These are phyloP conservation scores for Otatea glauca DNA, from an alignment of 176 grass and related monocot genomes.

Conservation along the genomic window DNA sequence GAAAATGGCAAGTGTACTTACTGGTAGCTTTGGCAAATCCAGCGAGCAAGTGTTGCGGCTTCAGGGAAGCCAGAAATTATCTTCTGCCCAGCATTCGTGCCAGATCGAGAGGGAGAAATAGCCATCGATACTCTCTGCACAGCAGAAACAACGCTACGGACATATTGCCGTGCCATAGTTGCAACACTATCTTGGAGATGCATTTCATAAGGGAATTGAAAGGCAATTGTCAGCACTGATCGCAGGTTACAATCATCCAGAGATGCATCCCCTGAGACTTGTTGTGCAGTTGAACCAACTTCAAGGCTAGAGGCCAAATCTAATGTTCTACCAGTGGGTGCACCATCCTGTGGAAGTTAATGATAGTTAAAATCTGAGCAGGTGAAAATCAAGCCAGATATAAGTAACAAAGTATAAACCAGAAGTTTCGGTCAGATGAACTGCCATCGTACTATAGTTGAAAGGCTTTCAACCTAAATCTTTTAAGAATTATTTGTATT, in stretches of 20 bases:
- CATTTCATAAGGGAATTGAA: constrained; percentile 90
- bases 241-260: constrained; percentile 59
- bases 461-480: not conserved
- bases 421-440: not conserved
- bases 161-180: constrained; percentile 87
- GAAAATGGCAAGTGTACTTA: constrained; percentile 46
- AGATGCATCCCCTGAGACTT: constrained; percentile 45
- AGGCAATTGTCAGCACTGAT: constrained; percentile 93
- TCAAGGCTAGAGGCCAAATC: constrained; percentile 96
- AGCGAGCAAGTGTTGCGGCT: constrained; percentile 78
- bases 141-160: constrained; percentile 83
- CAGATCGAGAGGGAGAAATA: constrained; percentile 64
- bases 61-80: constrained; percentile 80
- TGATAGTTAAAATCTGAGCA: constrained; percentile 32
- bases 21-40: constrained; percentile 96
- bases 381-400: constrained; percentile 2
- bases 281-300: constrained; percentile 64
- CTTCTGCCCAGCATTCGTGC: constrained; percentile 53
- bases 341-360: constrained; percentile 62
- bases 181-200: constrained; percentile 90
- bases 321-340: constrained; percentile 67
- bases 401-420: not conserved
- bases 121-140: constrained; percentile 92
- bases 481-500: not conserved
- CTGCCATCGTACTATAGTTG: not conserved